Evolutionary conservation across 257 asterid genomes (phyloP).

Genomic region (Jaltomata sinuosa): DNA sequence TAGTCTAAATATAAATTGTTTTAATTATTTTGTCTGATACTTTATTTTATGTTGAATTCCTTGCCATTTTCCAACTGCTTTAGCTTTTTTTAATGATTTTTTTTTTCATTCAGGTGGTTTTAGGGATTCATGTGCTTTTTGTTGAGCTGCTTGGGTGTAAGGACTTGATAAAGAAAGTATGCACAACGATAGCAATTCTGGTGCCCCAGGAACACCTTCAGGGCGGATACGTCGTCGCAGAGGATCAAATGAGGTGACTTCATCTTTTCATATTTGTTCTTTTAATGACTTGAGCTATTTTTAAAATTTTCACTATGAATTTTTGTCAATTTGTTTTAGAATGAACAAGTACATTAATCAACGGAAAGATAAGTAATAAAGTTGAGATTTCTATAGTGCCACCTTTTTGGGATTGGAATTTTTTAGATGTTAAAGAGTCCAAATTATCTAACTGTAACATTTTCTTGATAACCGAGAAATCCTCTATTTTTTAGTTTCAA

Average conservation of each 20-base stretch:
- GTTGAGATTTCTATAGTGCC: not conserved
- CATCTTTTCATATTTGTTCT: not conserved
- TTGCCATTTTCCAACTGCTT: not conserved
- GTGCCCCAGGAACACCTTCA: slow-evolving; percentile 43
- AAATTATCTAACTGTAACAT: not conserved
- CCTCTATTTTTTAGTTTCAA: not conserved
- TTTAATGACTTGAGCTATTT: not conserved
- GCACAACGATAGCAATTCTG: slow-evolving; percentile 68
- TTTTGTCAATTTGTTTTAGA: not conserved
- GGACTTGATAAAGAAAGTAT: slow-evolving; percentile 24
- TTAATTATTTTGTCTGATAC: not conserved
- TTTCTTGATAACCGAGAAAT: not conserved
- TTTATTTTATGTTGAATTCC: not conserved
- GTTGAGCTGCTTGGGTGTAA: not conserved
- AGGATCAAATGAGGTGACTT: slow-evolving; percentile 86
- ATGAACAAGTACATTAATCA: not conserved
- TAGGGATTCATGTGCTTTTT: not conserved
- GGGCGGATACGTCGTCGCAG: slow-evolving; percentile 81
- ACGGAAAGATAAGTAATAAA: not conserved
- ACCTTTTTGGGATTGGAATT: not conserved
- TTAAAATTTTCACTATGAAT: not conserved
- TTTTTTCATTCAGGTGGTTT: not conserved
- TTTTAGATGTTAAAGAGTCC: not conserved
- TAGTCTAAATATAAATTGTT: not conserved
- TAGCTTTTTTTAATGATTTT: not conserved